Evolutionary conservation across 2,329 filamentous ascomycete genomes (phyloP), one percentile per base, ranked within the genome.

Genomic region (Fusarium devonianum): DNA sequence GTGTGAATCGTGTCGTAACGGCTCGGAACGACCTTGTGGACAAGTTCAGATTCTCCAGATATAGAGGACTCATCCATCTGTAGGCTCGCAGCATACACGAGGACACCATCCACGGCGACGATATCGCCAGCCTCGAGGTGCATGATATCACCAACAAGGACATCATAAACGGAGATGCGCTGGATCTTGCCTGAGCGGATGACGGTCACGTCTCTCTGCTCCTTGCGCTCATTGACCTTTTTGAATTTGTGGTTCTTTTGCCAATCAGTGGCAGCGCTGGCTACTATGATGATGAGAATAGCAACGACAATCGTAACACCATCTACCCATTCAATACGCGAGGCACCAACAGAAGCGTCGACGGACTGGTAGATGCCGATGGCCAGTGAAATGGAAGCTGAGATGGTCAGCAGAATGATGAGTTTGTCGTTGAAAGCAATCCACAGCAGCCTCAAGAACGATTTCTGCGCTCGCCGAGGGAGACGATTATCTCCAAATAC

Each of bases 361-460:
- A 87, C 78, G 2, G 87, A 85, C 64, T 92, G 86, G 62, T 90
- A 91, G 2, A 92, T 81, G 34, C 89, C 89, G 29, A 92, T 81
- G 1, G 84, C 85, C 18, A 92, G 76, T 2, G 89, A 91, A 25
- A 92, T 84, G n/a, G 82, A 76, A 2, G 88, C 89, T 7, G 88
- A 88, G 14, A 85, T 77, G 1, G 86, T 87, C 49, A 91, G 76
- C 4, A 91, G 73, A 44, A 91, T 88, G 41, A 91, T 75, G 9
- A 92, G 84, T 64, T 92, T 92, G 71, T 92, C 89, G 66, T 92
- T 91, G 72, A 90, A 90, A 1, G 88, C 88, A 63, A 90, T 87
- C 89, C 89, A 92, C 55, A 73, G 62, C 39, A 92, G 73, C 64
- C 86, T 78, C 52, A 87, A 75, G 40, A 92, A 84, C 28, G 77